A percentile compares a stretch with the other conserved stretches of the same genome.
phyloP scores from a whole-genome alignment of 2,329 filamentous ascomycete species.

The Fusarium buxicola region DNA sequence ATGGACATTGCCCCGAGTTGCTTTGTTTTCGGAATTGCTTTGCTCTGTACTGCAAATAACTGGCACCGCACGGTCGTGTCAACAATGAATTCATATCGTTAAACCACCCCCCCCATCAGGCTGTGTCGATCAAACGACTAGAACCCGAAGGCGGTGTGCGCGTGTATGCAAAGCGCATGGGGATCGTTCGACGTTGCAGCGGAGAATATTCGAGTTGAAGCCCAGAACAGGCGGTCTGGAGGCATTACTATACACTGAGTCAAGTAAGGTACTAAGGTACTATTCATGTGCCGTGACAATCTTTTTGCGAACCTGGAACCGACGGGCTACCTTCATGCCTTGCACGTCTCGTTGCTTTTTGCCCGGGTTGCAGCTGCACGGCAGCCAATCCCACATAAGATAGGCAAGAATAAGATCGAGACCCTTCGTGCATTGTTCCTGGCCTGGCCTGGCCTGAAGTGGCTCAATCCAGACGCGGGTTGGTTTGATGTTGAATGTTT shows the following conservation, averaged over 20 bases:
- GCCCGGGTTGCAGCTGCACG: neutral
- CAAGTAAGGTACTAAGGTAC: neutral
- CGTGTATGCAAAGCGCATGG: slow-evolving; percentile 17
- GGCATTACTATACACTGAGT: neutral
- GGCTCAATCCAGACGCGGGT: neutral
- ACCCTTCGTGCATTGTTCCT: slow-evolving; percentile 23
- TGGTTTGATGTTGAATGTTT: neutral
- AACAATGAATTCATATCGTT: slow-evolving; percentile 23
- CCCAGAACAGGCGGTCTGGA: slow-evolving; percentile 30
- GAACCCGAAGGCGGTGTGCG: slow-evolving; percentile 34
- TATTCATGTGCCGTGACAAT: too few species aligned
- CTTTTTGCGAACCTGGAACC: too few species aligned
- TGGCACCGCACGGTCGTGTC: slow-evolving; percentile 21
- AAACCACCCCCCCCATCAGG: slow-evolving; percentile 22
- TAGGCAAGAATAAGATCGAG: slow-evolving; percentile 3
- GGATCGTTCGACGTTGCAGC: slow-evolving; percentile 27
- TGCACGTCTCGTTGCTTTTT: slow-evolving; percentile 20
- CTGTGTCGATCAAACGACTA: slow-evolving; percentile 21
- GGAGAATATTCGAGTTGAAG: slow-evolving; percentile 10
- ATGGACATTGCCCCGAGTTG: neutral
- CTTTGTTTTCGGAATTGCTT: neutral
- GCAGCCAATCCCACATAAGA: neutral
- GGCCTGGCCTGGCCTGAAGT: neutral
- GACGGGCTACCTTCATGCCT: neutral
- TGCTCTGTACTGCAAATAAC: slow-evolving; percentile 3